Percentiles rank a stretch among this genome's conserved stretches.
phyloP scores from a whole-genome alignment of 306 rosid species.

The Pyrus bretschneideri region DNA sequence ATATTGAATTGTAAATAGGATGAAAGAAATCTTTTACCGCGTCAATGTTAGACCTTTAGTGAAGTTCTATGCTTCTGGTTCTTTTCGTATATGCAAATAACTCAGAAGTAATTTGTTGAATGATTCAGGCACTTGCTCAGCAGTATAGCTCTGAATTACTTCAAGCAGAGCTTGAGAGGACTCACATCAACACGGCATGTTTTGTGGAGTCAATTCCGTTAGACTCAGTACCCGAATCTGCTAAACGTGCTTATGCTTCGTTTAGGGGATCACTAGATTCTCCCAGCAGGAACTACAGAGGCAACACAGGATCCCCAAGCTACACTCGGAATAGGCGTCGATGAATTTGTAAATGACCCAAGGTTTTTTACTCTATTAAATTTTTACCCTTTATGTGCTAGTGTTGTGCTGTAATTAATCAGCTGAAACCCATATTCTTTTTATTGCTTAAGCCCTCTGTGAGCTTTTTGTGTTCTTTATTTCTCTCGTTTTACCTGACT shows the following conservation, averaged over 20 bases:
- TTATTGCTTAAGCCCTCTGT: neutral
- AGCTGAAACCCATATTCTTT: neutral
- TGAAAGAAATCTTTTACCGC: neutral
- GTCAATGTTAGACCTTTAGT: neutral
- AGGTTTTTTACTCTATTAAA: neutral
- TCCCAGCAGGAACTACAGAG: conserved; percentile 50
- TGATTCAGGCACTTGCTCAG: conserved; percentile 79
- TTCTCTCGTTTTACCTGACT: no score
- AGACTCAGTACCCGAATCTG: conserved; percentile 67
- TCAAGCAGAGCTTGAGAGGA: conserved; percentile 84
- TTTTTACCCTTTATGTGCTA: neutral
- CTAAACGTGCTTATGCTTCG: conserved; percentile 64
- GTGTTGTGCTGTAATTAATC: neutral
- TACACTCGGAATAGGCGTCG: conserved; percentile 67
- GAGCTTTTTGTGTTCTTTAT: no score
- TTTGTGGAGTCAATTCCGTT: conserved; percentile 71
- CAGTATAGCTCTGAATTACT: conserved; percentile 85
- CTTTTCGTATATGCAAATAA: neutral
- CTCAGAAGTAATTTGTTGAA: conserved; percentile 16
- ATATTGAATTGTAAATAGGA: neutral
- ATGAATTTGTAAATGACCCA: conserved; percentile 8
- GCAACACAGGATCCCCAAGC: conserved; percentile 55
- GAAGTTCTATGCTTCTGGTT: neutral
- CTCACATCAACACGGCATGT: conserved; percentile 94
- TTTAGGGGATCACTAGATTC: conserved; percentile 58